phyloP scores from a whole-genome alignment of 805 yeast species.

The Phaffomyces thermotolerans region DNA sequence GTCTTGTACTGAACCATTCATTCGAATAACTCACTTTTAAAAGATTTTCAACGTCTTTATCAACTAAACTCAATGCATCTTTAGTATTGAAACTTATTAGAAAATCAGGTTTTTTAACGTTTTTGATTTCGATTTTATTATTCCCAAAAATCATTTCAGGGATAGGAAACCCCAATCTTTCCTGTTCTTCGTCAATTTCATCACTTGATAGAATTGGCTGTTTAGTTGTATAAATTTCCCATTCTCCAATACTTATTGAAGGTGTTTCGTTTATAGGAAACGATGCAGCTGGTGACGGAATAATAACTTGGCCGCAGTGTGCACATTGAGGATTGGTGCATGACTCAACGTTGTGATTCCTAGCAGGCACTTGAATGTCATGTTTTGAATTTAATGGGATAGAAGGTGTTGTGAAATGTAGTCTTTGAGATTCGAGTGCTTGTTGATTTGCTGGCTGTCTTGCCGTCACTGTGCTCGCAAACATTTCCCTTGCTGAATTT shows the following conservation, averaged over 20 bases:
- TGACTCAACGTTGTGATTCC: slow-evolving; percentile 25
- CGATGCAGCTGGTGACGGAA: slow-evolving; percentile 68
- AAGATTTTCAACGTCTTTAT: slow-evolving; percentile 41
- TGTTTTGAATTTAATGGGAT: neutral
- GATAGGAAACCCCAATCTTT: slow-evolving; percentile 64
- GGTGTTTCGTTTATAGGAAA: slow-evolving; percentile 61
- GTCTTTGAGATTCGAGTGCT: neutral
- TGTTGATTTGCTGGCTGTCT: slow-evolving; percentile 19
- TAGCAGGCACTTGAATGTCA: slow-evolving; percentile 35
- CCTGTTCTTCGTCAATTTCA: slow-evolving; percentile 61
- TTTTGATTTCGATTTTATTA: slow-evolving; percentile 51
- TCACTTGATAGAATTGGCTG: slow-evolving; percentile 68
- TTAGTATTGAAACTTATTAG: slow-evolving; percentile 62
- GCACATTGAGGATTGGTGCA: slow-evolving; percentile 42
- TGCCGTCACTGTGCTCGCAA: slow-evolving; percentile 30
- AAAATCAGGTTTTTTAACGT: slow-evolving; percentile 31
- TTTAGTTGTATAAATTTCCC: slow-evolving; percentile 70
- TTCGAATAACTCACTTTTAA: slow-evolving; percentile 79
- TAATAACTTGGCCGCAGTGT: slow-evolving; percentile 65
- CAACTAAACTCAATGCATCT: slow-evolving; percentile 63
- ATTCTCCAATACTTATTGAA: slow-evolving; percentile 59
- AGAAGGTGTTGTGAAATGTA: neutral
- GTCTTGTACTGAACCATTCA: slow-evolving; percentile 55
- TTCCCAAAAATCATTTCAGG: slow-evolving; percentile 98
- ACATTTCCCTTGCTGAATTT: slow-evolving; percentile 59